These are phyloP conservation scores for Cornus florida DNA, from an alignment of 148 eudicot species.

Conservation along the genomic window DNA sequence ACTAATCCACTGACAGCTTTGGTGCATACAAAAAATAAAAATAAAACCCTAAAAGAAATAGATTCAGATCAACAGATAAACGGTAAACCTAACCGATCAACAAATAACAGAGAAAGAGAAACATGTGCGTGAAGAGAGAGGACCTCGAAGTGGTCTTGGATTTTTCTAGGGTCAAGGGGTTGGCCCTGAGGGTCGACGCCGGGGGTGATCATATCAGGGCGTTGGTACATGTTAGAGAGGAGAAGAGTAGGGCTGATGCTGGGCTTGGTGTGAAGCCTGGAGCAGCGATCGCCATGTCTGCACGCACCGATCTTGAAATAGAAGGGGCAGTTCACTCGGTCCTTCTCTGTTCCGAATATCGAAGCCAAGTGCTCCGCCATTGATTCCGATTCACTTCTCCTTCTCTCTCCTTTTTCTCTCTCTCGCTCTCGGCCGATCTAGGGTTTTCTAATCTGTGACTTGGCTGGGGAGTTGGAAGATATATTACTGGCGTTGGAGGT, in stretches of 20 bases:
- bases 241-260: slow-evolving; percentile 70
- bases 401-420: not conserved
- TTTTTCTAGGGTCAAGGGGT: slow-evolving; percentile 69
- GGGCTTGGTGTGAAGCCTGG: slow-evolving; percentile 80
- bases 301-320: slow-evolving; percentile 96
- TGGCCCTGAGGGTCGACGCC: slow-evolving; percentile 84
- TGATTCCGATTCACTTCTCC: not conserved
- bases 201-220: slow-evolving; percentile 83
- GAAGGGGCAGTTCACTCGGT: slow-evolving; percentile 86
- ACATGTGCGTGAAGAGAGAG: not conserved
- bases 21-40: not conserved
- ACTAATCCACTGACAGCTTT: too few relatives aligned
- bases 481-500: too few relatives aligned
- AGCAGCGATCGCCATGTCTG: slow-evolving; percentile 78
- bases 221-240: slow-evolving; percentile 82
- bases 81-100: not conserved
- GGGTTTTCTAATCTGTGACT: not conserved
- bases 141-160: slow-evolving; percentile 80
- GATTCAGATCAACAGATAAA: too few relatives aligned
- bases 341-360: slow-evolving; percentile 89
- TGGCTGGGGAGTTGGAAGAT: not conserved
- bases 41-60: not conserved
- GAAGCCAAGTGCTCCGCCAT: slow-evolving; percentile 95
- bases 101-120: not conserved
- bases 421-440: not conserved